Evolutionary conservation across 352 stramenopile species (phyloP).

Genomic region (Pythium brachiatum): DNA sequence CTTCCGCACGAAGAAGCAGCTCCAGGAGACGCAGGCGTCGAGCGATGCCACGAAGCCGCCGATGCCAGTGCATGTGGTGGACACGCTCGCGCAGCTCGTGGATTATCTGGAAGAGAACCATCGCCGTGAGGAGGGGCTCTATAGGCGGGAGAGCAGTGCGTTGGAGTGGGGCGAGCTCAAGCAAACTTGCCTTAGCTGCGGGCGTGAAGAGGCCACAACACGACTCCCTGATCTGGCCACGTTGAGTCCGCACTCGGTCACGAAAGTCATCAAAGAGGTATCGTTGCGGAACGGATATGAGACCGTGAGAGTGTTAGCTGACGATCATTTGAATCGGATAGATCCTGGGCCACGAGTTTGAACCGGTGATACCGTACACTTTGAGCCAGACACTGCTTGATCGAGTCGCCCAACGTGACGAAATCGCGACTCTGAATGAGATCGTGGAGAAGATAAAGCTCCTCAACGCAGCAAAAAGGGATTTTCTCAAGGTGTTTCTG

Average conservation of each 20-base stretch:
- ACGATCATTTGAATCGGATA: background rate
- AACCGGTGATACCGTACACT: constrained; percentile 39
- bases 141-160: constrained; percentile 30
- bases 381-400: constrained; percentile 40
- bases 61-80: constrained; percentile 36
- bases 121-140: constrained; percentile 44
- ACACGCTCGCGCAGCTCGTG: constrained; percentile 37
- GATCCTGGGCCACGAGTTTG: constrained; percentile 39
- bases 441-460: constrained; percentile 36
- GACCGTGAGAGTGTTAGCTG: too few species aligned
- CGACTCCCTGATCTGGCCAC: constrained; percentile 35
- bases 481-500: constrained; percentile 52
- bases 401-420: background rate
- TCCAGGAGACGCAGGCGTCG: background rate
- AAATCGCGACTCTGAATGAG: background rate
- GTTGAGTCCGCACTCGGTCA: constrained; percentile 47
- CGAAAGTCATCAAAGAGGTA: constrained; percentile 43
- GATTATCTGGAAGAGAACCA: constrained; percentile 48
- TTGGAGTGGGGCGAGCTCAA: constrained; percentile 21
- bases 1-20: constrained; percentile 10
- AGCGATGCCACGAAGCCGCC: constrained; percentile 1
- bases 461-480: constrained; percentile 31
- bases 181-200: background rate
- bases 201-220: background rate
- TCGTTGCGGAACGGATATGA: background rate